phyloP scores from a whole-genome alignment of 371 early-diverging fungal species.

The Sporodiniella umbellata region DNA sequence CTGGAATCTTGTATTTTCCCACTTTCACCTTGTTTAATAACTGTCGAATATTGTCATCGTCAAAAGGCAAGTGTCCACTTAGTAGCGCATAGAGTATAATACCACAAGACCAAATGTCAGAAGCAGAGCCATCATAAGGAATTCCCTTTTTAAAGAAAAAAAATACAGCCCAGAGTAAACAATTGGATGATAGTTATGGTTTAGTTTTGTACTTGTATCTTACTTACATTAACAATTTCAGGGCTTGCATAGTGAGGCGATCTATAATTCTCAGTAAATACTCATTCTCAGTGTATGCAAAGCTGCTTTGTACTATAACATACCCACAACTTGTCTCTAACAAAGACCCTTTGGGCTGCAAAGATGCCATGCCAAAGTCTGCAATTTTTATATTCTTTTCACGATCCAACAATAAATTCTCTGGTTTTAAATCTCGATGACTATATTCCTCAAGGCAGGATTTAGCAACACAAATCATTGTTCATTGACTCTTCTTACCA shows the following conservation, averaged over 20 bases:
- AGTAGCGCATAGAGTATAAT: slow-evolving; percentile 69
- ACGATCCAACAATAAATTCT: slow-evolving; percentile 89
- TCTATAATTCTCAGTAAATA: slow-evolving; percentile 31
- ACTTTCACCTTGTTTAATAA: slow-evolving; percentile 60
- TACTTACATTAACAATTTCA: slow-evolving; percentile 71
- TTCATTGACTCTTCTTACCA: slow-evolving; percentile 32
- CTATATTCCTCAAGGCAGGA: slow-evolving; percentile 40
- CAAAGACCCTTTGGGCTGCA: slow-evolving; percentile 62
- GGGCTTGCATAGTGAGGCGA: slow-evolving; percentile 92
- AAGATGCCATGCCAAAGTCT: slow-evolving; percentile 82
- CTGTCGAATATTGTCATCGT: slow-evolving; percentile 69
- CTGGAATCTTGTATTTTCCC: slow-evolving; percentile 52
- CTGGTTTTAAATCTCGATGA: slow-evolving; percentile 96
- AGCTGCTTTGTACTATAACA: slow-evolving; percentile 16
- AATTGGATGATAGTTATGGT: slow-evolving; percentile 1
- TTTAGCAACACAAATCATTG: too few relatives aligned
- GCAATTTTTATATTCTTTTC: slow-evolving; percentile 73
- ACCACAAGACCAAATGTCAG: slow-evolving; percentile 79
- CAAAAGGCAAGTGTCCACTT: slow-evolving; percentile 76
- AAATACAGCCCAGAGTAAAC: too few relatives aligned
- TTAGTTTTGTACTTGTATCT: slow-evolving; percentile 2
- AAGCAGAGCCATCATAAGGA: slow-evolving; percentile 68
- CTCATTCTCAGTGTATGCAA: slow-evolving; percentile 66
- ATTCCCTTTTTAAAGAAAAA: slow-evolving; percentile 64
- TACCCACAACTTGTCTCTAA: slow-evolving; percentile 78